These are phyloP conservation scores for Psophocarpus tetragonolobus DNA, from an alignment of 306 rosid species.

Conservation along the genomic window DNA sequence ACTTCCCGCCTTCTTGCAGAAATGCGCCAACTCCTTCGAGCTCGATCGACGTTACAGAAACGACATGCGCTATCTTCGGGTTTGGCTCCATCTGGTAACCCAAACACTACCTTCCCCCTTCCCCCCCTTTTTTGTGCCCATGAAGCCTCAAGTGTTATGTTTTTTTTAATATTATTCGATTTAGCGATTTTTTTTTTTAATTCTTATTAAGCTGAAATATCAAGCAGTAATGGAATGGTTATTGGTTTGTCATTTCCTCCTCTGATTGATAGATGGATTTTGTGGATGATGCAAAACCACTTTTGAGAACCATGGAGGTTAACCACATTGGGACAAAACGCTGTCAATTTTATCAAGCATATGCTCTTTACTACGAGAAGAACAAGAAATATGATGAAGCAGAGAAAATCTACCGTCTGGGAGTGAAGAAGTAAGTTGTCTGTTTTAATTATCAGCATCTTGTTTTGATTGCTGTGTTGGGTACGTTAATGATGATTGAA, in stretches of 20 bases:
- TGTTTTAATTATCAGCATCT: constrained; percentile 3
- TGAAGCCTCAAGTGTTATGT: constrained; percentile 12
- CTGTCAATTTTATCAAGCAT: constrained; percentile 80
- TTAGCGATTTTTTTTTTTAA: not conserved
- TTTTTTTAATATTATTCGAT: not conserved
- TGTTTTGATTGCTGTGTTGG: not conserved
- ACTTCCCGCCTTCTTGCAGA: constrained; percentile 71
- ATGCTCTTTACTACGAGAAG: constrained; percentile 75
- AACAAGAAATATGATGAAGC: constrained; percentile 74
- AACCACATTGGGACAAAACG: constrained; percentile 70
- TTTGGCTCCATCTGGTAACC: constrained; percentile 92
- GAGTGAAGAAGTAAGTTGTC: constrained; percentile 60
- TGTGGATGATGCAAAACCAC: constrained; percentile 60
- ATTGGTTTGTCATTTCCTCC: not conserved
- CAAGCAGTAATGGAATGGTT: not conserved
- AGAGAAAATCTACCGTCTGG: constrained; percentile 61
- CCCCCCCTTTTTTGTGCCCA: not conserved
- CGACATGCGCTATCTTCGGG: constrained; percentile 82
- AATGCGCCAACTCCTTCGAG: constrained; percentile 70
- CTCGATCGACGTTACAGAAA: constrained; percentile 80
- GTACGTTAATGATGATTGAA: not conserved
- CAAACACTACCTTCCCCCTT: not conserved
- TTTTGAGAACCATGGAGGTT: constrained; percentile 75
- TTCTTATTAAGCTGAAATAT: not conserved
- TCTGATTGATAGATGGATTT: constrained; percentile 77